Evolutionary conservation across 2,329 filamentous ascomycete genomes (phyloP).

Genomic region (Knoxdaviesia proteae): DNA sequence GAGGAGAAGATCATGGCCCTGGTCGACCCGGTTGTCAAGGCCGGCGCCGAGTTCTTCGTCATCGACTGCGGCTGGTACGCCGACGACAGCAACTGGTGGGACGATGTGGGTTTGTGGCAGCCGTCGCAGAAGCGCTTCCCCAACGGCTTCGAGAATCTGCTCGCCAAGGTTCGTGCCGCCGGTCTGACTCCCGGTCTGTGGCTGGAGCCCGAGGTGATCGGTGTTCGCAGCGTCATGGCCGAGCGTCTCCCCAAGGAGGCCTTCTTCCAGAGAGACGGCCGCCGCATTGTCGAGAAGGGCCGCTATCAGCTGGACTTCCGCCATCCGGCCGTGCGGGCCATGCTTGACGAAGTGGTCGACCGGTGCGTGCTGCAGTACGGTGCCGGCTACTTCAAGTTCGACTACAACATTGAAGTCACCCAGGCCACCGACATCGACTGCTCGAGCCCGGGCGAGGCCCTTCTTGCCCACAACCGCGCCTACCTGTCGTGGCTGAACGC

Average conservation of each 20-base stretch:
- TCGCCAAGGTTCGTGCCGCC: constrained; percentile 8
- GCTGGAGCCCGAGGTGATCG: constrained; percentile 16
- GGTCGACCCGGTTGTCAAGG: constrained; percentile 10
- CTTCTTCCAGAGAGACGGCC: constrained; percentile 13
- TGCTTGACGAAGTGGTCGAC: constrained; percentile 10
- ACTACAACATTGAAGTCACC: constrained; percentile 16
- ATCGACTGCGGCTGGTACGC: constrained; percentile 17
- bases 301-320: constrained; percentile 15
- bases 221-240: constrained; percentile 10
- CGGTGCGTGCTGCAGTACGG: constrained; percentile 9
- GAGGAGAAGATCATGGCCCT: constrained; percentile 13
- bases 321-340: constrained; percentile 8
- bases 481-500: constrained; percentile 13
- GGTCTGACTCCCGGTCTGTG: constrained; percentile 13
- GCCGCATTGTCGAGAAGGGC: constrained; percentile 12
- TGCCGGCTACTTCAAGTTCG: constrained; percentile 15
- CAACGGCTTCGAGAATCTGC: constrained; percentile 9
- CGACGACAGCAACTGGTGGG: constrained; percentile 15
- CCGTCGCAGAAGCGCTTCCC: constrained; percentile 13
- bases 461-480: constrained; percentile 12
- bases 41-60: constrained; percentile 15
- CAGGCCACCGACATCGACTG: constrained; percentile 12
- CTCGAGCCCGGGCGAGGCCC: constrained; percentile 8
- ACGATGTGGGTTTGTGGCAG: constrained; percentile 14
- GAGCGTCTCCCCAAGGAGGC: constrained; percentile 10